phyloP scores from a whole-genome alignment of 768 basidiomycete genomes.

The Boletus vinaceobasis region DNA sequence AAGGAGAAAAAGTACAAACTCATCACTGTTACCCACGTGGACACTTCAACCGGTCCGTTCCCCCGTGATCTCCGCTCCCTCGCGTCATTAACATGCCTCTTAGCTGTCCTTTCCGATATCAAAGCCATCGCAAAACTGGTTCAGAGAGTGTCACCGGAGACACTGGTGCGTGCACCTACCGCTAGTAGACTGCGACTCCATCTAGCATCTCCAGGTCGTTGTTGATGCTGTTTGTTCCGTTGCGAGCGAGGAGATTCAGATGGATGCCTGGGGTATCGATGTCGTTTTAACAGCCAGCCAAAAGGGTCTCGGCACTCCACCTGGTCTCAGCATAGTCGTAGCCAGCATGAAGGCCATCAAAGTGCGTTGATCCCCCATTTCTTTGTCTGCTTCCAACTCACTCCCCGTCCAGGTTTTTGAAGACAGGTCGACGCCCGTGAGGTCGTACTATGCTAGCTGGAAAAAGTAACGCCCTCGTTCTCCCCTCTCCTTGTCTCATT shows the following conservation, averaged over 20 bases:
- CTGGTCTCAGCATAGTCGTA: slow-evolving; percentile 84
- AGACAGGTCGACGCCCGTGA: slow-evolving; percentile 45
- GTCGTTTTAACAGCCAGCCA: slow-evolving; percentile 84
- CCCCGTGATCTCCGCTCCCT: too few species aligned
- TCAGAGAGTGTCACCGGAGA: slow-evolving; percentile 74
- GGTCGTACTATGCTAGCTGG: slow-evolving; percentile 89
- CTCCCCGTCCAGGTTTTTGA: slow-evolving; percentile 5
- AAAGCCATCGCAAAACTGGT: slow-evolving; percentile 73
- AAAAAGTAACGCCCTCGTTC: slow-evolving; percentile 49
- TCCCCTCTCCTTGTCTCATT: background rate
- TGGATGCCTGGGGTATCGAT: slow-evolving; percentile 93
- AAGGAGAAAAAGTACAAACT: slow-evolving; percentile 81
- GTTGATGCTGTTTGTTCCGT: slow-evolving; percentile 97
- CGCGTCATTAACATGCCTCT: slow-evolving; percentile 1
- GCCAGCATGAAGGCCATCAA: slow-evolving; percentile 78
- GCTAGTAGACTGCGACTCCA: background rate
- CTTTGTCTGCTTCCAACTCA: background rate
- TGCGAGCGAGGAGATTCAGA: slow-evolving; percentile 90
- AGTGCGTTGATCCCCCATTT: slow-evolving; percentile 29
- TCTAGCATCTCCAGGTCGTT: slow-evolving; percentile 47
- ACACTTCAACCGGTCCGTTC: slow-evolving; percentile 72
- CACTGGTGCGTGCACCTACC: slow-evolving; percentile 50
- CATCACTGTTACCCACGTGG: slow-evolving; percentile 92
- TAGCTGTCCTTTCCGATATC: slow-evolving; percentile 83
- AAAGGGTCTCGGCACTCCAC: slow-evolving; percentile 91